phyloP scores from a whole-genome alignment of 2,329 filamentous ascomycete genomes.

The Fusarium zealandicum region DNA sequence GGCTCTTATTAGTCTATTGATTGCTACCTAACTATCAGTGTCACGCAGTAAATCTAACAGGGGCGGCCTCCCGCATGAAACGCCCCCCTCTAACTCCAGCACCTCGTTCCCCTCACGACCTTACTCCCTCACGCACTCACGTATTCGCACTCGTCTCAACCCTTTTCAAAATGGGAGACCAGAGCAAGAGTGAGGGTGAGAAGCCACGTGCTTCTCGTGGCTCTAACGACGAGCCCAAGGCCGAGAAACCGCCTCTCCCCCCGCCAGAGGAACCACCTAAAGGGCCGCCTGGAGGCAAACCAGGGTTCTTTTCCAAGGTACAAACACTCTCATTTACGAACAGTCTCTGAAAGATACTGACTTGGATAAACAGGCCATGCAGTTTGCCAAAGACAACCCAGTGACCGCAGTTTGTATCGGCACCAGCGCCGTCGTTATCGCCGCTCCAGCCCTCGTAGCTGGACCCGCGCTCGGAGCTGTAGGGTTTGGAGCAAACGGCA shows the following conservation, averaged over 20 bases:
- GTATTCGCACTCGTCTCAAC: neutral
- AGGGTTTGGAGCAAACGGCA: neutral
- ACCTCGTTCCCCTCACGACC: neutral
- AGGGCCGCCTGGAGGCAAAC: neutral
- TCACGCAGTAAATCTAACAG: neutral
- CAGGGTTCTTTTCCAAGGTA: neutral
- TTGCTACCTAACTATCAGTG: neutral
- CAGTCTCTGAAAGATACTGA: neutral
- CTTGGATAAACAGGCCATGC: neutral
- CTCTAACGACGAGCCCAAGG: no score
- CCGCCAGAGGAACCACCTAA: neutral
- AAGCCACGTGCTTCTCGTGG: no score
- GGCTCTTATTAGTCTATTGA: neutral
- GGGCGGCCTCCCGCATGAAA: neutral
- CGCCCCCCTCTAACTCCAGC: neutral
- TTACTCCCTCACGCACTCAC: neutral
- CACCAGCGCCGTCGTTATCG: neutral
- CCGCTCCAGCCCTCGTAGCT: neutral
- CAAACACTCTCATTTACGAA: neutral
- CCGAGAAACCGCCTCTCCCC: no score
- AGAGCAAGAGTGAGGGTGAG: no score
- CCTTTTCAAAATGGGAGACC: no score
- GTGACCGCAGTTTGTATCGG: neutral
- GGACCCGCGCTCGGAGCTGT: neutral
- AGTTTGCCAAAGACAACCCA: neutral